Evolutionary conservation across 345 rosid species (phyloP).

Genomic region (Boechera divaricarpa): DNA sequence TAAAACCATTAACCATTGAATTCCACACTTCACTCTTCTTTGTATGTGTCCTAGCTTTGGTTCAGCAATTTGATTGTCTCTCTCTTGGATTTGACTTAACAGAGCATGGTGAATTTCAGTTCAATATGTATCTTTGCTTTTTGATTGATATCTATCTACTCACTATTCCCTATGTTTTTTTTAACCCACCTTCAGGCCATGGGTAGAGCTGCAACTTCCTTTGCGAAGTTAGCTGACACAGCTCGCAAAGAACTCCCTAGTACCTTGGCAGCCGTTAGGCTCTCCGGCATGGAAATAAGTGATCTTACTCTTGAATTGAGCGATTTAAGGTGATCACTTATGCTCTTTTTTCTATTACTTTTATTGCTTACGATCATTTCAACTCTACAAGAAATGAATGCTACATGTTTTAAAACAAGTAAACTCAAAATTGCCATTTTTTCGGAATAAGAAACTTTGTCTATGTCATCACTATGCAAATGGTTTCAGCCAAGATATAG

Average conservation of each 20-base stretch:
- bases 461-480: conserved; percentile 20
- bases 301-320: conserved; percentile 93
- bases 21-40: conserved; percentile 13
- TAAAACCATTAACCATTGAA: not conserved
- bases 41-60: not conserved
- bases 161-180: not conserved
- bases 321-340: conserved; percentile 71
- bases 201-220: conserved; percentile 87
- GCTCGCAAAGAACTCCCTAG: conserved; percentile 93
- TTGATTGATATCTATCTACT: not conserved
- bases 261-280: conserved; percentile 93
- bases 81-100: not conserved
- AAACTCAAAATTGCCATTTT: not conserved
- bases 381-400: not conserved
- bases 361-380: not conserved
- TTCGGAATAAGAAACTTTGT: not conserved
- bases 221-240: conserved; percentile 87
- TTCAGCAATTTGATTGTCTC: conserved; percentile 5
- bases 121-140: not conserved
- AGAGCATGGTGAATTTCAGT: not conserved
- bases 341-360: conserved; percentile 19
- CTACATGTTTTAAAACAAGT: not conserved
- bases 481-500: conserved; percentile 78
- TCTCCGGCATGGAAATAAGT: conserved; percentile 97
- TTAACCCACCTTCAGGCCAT: conserved; percentile 57